phyloP scores from a whole-genome alignment of 148 eudicot genomes.

The Linanthus parryae region DNA sequence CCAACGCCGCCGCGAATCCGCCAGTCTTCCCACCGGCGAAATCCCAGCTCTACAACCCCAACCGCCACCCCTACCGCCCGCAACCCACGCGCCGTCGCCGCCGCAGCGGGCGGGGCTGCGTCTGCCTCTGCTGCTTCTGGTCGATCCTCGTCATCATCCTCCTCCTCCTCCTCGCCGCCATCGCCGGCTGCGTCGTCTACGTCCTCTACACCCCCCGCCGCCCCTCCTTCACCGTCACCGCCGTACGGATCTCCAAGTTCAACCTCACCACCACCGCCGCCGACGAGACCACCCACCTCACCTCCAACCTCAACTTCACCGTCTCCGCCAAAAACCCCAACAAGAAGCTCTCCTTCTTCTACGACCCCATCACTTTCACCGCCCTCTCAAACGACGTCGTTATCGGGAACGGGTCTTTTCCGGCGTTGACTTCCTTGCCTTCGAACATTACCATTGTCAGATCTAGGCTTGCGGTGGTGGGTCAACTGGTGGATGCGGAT shows the following conservation, averaged over 20 bases:
- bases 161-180: constrained; percentile 58
- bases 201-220: constrained; percentile 75
- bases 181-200: constrained; percentile 57
- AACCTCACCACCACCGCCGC: constrained; percentile 52
- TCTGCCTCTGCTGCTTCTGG: constrained; percentile 70
- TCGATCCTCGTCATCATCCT: constrained; percentile 34
- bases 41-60: constrained; percentile 50
- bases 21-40: constrained; percentile 18
- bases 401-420: constrained; percentile 43
- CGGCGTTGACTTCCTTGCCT: constrained; percentile 36
- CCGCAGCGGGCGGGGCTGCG: constrained; percentile 41
- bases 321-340: constrained; percentile 74
- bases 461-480: constrained; percentile 19
- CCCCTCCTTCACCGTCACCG: constrained; percentile 55
- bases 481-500: constrained; percentile 39
- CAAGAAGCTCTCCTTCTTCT: constrained; percentile 38
- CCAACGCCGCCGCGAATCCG: constrained; percentile 20
- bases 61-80: constrained; percentile 44
- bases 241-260: constrained; percentile 47
- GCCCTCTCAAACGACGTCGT: constrained; percentile 16
- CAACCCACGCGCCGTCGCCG: constrained; percentile 19
- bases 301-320: constrained; percentile 56
- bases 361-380: constrained; percentile 37
- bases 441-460: constrained; percentile 31
- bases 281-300: constrained; percentile 38